phyloP scores from a whole-genome alignment of 352 stramenopile genomes.

The Peronosclerospora sorghi region DNA sequence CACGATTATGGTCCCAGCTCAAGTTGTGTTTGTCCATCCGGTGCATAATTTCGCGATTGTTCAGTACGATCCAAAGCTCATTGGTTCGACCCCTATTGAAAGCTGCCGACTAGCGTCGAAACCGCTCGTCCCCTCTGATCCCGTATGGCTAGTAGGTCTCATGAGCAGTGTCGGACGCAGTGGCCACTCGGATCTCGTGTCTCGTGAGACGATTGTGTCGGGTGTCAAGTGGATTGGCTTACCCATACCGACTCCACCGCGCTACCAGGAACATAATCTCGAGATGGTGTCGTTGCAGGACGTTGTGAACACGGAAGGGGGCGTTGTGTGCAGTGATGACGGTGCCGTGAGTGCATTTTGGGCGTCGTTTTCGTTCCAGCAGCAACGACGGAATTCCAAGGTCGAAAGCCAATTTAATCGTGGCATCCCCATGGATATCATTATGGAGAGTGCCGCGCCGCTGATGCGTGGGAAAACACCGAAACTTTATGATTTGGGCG shows the following conservation, averaged over 20 bases:
- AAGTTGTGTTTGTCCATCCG: constrained; percentile 87
- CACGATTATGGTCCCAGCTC: constrained; percentile 79
- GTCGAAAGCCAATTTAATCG: constrained; percentile 83
- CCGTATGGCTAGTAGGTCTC: constrained; percentile 76
- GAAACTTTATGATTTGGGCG: constrained; percentile 68
- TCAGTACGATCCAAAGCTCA: constrained; percentile 83
- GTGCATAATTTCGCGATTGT: constrained; percentile 90
- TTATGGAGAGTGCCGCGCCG: constrained; percentile 76
- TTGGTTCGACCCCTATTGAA: constrained; percentile 72
- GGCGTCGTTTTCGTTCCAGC: constrained; percentile 82
- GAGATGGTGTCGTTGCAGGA: constrained; percentile 82
- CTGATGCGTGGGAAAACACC: constrained; percentile 61
- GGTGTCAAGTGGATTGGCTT: constrained; percentile 80
- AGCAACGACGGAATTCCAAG: constrained; percentile 56
- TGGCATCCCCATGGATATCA: constrained; percentile 78
- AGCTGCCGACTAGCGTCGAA: constrained; percentile 61
- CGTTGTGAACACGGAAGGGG: constrained; percentile 70
- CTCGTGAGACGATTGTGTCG: constrained; percentile 75
- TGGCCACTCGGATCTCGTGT: constrained; percentile 75
- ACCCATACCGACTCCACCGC: constrained; percentile 68
- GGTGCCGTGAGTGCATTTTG: constrained; percentile 77
- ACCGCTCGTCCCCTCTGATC: constrained; percentile 53
- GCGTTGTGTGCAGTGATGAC: constrained; percentile 58
- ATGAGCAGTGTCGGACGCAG: constrained; percentile 74
- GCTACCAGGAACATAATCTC: constrained; percentile 83